Evolutionary conservation across 2,329 filamentous ascomycete species (phyloP).

Genomic region (Xylaria sp.): DNA sequence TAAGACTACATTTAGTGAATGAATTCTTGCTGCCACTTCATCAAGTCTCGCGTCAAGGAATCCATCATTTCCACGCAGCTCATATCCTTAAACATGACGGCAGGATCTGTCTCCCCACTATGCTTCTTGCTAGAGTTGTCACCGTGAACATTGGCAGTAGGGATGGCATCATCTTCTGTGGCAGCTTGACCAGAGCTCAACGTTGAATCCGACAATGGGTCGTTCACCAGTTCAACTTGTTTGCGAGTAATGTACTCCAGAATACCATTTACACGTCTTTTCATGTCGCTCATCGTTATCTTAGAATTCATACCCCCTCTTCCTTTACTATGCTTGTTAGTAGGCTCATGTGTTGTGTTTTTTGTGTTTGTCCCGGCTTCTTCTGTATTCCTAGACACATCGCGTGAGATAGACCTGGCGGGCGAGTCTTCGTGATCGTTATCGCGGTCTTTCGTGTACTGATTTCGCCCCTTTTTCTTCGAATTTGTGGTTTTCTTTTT

Average conservation of each 20-base stretch:
- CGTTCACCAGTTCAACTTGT: slow-evolving; percentile 84
- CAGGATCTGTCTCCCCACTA: slow-evolving; percentile 43
- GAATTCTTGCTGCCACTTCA: slow-evolving; percentile 86
- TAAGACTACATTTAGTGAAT: slow-evolving; percentile 47
- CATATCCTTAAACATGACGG: slow-evolving; percentile 73
- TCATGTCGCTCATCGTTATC: slow-evolving; percentile 88
- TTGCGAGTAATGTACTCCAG: slow-evolving; percentile 90
- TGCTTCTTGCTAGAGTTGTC: slow-evolving; percentile 42
- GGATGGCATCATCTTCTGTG: slow-evolving; percentile 52
- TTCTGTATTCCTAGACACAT: slow-evolving; percentile 60
- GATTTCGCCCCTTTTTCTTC: slow-evolving; percentile 78
- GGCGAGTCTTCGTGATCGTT: slow-evolving; percentile 65
- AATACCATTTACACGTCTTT: slow-evolving; percentile 82
- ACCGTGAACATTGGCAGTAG: slow-evolving; percentile 52
- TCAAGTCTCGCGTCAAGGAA: slow-evolving; percentile 78
- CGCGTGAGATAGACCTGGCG: slow-evolving; percentile 62
- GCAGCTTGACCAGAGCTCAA: slow-evolving; percentile 55
- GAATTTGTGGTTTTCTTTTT: slow-evolving; percentile 69
- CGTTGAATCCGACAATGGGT: slow-evolving; percentile 58
- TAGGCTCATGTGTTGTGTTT: slow-evolving; percentile 49
- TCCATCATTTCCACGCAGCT: slow-evolving; percentile 93
- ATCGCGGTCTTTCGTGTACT: slow-evolving; percentile 83
- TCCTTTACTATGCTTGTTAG: slow-evolving; percentile 65
- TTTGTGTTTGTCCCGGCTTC: slow-evolving; percentile 52
- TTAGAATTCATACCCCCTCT: slow-evolving; percentile 70